These are phyloP conservation scores for Melanomma pulvis-pyrius DNA, from an alignment of 495 filamentous ascomycete genomes.

Conservation along the genomic window DNA sequence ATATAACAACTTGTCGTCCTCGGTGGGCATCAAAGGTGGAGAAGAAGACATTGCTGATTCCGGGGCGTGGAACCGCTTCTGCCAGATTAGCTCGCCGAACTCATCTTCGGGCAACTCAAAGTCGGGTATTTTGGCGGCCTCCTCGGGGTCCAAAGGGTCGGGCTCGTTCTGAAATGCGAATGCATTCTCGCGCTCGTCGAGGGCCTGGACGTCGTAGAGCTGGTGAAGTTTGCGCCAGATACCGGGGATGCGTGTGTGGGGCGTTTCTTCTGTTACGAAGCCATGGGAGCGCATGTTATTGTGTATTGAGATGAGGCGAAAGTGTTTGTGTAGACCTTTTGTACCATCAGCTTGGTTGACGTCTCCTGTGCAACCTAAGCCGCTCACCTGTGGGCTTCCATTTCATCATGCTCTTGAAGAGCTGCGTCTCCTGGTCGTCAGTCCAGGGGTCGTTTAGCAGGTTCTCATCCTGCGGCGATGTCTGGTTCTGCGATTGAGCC, in stretches of 20 bases:
- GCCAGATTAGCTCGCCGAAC: slow-evolving; percentile 75
- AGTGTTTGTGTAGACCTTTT: slow-evolving; percentile 94
- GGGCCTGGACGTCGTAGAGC: slow-evolving; percentile 83
- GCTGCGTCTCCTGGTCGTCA: slow-evolving; percentile 87
- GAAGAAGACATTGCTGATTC: slow-evolving; percentile 55
- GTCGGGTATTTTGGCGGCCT: slow-evolving; percentile 62
- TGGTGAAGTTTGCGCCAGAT: slow-evolving; percentile 87
- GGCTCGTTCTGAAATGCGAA: slow-evolving; percentile 25
- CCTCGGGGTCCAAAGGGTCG: slow-evolving; percentile 57
- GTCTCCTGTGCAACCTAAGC: not conserved
- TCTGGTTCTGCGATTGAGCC: slow-evolving; percentile 22
- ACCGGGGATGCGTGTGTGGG: slow-evolving; percentile 83
- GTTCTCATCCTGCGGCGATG: slow-evolving; percentile 33
- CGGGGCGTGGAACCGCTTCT: slow-evolving; percentile 53
- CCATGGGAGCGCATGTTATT: slow-evolving; percentile 85
- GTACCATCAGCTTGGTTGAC: slow-evolving; percentile 13
- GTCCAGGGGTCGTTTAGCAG: slow-evolving; percentile 79
- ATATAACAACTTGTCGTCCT: slow-evolving; percentile 37
- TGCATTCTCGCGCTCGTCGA: slow-evolving; percentile 74
- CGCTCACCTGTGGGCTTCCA: slow-evolving; percentile 88
- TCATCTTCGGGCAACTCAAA: slow-evolving; percentile 79
- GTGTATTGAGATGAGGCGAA: slow-evolving; percentile 88
- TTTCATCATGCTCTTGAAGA: slow-evolving; percentile 86
- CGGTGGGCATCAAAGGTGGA: slow-evolving; percentile 48
- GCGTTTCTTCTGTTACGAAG: slow-evolving; percentile 63